These are phyloP conservation scores for Tetrahymena borealis DNA, from an alignment of 73 alveolate species.

Conservation along the genomic window DNA sequence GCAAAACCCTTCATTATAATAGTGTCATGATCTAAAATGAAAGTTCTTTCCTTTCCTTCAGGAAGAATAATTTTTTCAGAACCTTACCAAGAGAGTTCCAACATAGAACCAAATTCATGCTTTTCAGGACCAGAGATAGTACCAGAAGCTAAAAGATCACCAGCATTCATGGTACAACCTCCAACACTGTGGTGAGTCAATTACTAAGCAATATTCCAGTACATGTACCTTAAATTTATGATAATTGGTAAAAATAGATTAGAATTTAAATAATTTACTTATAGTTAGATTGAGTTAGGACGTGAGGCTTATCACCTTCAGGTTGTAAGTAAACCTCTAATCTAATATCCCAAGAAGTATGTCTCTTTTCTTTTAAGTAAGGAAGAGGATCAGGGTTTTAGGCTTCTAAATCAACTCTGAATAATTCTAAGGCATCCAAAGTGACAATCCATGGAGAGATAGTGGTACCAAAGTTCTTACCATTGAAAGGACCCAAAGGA, in stretches of 20 bases:
- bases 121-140: constrained; percentile 77
- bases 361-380: constrained; percentile 62
- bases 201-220: constrained; percentile 84
- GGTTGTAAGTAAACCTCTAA: constrained; percentile 59
- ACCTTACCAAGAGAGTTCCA: constrained; percentile 82
- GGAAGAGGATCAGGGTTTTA: constrained; percentile 91
- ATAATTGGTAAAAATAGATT: not conserved
- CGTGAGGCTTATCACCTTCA: constrained; percentile 30
- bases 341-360: constrained; percentile 70
- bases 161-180: constrained; percentile 79
- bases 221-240: constrained; percentile 48
- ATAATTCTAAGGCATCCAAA: constrained; percentile 86
- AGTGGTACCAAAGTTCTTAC: constrained; percentile 75
- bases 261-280: not conserved
- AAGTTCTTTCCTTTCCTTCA: constrained; percentile 72
- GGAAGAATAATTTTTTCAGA: constrained; percentile 61
- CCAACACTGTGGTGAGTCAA: constrained; percentile 84
- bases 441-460: constrained; percentile 94
- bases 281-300: constrained; percentile 67
- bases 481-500: constrained; percentile 91
- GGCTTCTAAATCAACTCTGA: constrained; percentile 59
- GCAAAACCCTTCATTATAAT: constrained; percentile 60
- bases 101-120: constrained; percentile 67
- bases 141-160: constrained; percentile 88
- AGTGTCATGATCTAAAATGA: constrained; percentile 72